A percentile compares a stretch with the other conserved stretches of the same genome.
Evolutionary conservation across 441 rosid genomes (phyloP).

Genomic region (Isatis lusitanica): DNA sequence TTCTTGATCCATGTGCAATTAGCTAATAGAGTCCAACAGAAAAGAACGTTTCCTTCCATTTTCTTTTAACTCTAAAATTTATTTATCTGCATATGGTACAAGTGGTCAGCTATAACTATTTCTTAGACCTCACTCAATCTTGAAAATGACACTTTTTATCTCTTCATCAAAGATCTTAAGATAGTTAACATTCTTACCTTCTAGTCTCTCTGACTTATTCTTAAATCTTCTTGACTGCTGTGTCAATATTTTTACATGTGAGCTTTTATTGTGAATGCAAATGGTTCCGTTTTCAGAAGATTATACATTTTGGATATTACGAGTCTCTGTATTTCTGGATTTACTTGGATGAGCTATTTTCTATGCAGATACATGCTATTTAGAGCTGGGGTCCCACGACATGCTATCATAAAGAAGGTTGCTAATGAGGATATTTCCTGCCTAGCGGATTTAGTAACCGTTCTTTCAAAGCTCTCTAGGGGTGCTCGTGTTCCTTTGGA

Average conservation of each 20-base stretch:
- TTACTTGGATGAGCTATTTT: conserved; percentile 23
- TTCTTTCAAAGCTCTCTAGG: conserved; percentile 66
- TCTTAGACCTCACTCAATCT: neutral
- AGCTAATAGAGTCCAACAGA: neutral
- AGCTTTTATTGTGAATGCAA: conserved; percentile 18
- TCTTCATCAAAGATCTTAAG: neutral
- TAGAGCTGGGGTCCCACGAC: conserved; percentile 96
- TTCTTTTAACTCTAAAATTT: neutral
- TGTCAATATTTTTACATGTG: conserved; percentile 17
- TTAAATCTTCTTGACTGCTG: neutral
- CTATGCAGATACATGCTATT: conserved; percentile 82
- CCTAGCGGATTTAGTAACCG: conserved; percentile 70
- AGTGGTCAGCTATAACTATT: neutral
- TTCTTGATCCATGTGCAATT: conserved; percentile 6
- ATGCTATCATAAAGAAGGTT: conserved; percentile 93
- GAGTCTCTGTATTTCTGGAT: conserved; percentile 23
- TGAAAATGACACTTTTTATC: neutral
- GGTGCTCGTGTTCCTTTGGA: conserved; percentile 96
- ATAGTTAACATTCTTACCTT: neutral
- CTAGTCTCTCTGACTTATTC: conserved; percentile 8
- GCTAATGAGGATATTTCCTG: conserved; percentile 76
- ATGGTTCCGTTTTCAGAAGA: neutral
- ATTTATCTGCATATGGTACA: neutral
- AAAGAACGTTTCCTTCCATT: neutral
- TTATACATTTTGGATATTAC: neutral